Conservation (phyloP, 176 grass and related monocot genomes). For the Lolium multiflorum region DNA sequence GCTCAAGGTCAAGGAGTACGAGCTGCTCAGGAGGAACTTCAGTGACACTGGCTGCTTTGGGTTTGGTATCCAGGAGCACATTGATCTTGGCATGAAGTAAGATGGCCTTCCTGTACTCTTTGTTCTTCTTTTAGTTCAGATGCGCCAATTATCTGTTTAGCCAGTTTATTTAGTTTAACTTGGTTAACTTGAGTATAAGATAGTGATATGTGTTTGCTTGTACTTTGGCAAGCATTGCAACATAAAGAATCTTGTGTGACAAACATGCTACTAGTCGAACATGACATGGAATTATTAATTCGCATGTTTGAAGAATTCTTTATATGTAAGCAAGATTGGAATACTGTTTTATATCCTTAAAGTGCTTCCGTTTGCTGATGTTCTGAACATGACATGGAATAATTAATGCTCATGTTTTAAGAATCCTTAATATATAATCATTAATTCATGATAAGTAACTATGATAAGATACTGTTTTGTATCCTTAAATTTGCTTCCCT, state of each 20-base stretch:
- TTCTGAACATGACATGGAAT: no score
- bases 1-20: slow-evolving; percentile 73
- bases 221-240: background rate
- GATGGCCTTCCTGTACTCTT: background rate
- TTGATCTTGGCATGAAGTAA: slow-evolving; percentile 85
- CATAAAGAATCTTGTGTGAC: background rate
- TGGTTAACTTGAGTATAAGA: slow-evolving; percentile 9
- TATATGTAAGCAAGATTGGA: background rate
- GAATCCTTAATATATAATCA: no score
- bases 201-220: background rate
- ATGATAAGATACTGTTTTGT: background rate
- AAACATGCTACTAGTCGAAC: background rate
- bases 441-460: no score
- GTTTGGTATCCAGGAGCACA: slow-evolving; percentile 75
- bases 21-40: slow-evolving; percentile 74
- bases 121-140: background rate
- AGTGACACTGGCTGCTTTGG: slow-evolving; percentile 74
- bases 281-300: background rate
- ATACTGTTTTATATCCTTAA: background rate
- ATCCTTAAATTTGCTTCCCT: background rate
- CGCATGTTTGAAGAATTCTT: background rate
- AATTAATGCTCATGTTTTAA: no score
- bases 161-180: background rate
- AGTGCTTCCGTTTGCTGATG: no score
- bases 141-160: background rate